These are phyloP conservation scores for Puya raimondii DNA, from an alignment of 176 grass and related monocot species.

Conservation along the genomic window DNA sequence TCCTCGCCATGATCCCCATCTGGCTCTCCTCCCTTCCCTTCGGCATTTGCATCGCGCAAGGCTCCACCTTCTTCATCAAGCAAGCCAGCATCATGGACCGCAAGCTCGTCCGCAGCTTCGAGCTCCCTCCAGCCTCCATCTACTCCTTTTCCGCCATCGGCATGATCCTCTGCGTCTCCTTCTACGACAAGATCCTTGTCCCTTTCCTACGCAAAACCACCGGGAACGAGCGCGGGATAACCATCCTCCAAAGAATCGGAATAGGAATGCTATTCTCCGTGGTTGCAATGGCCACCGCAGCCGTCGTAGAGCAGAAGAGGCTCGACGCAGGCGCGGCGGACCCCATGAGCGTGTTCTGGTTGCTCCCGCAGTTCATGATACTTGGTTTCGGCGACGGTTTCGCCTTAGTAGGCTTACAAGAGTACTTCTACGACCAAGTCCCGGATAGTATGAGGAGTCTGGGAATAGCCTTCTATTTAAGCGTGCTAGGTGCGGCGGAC, in stretches of 20 bases:
- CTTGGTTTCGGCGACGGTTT: slow-evolving; percentile 66
- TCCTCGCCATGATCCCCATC: slow-evolving; percentile 62
- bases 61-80: slow-evolving; percentile 86
- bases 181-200: slow-evolving; percentile 58
- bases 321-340: neutral
- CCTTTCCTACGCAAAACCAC: slow-evolving; percentile 41
- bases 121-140: slow-evolving; percentile 52
- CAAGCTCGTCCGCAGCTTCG: slow-evolving; percentile 32
- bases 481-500: slow-evolving; percentile 57
- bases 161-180: slow-evolving; percentile 48
- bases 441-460: slow-evolving; percentile 78
- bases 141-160: slow-evolving; percentile 39
- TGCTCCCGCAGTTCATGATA: slow-evolving; percentile 57
- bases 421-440: slow-evolving; percentile 91
- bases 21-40: slow-evolving; percentile 65
- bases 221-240: slow-evolving; percentile 54
- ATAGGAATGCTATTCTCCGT: slow-evolving; percentile 43
- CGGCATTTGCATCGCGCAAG: slow-evolving; percentile 45
- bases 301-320: slow-evolving; percentile 39
- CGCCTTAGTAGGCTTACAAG: slow-evolving; percentile 67
- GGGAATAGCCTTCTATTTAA: slow-evolving; percentile 66
- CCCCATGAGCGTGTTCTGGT: slow-evolving; percentile 47
- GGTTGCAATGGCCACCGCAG: slow-evolving; percentile 32
- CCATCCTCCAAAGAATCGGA: slow-evolving; percentile 61
- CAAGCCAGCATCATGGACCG: slow-evolving; percentile 69